These are phyloP conservation scores for Protostelium mycophagum DNA, from an alignment of 78 protist genomes.

Conservation along the genomic window DNA sequence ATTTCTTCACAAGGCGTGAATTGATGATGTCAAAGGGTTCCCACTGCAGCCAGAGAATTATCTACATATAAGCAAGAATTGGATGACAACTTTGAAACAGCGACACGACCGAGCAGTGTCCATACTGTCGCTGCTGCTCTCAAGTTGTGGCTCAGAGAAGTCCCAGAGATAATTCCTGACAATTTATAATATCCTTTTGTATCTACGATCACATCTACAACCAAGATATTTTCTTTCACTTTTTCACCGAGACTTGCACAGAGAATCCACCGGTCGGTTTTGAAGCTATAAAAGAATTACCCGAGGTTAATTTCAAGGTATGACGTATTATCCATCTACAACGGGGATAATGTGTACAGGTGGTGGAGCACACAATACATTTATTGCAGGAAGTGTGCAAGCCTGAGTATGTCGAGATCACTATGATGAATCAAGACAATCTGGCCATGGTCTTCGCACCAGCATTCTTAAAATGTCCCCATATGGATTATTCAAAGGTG, in stretches of 20 bases:
- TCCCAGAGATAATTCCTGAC: neutral
- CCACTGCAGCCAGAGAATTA: neutral
- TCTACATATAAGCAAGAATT: neutral
- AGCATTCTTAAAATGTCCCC: neutral
- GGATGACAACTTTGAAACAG: neutral
- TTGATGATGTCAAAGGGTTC: neutral
- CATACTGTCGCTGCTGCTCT: neutral
- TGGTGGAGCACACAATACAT: neutral
- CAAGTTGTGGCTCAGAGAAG: neutral
- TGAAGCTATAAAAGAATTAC: neutral
- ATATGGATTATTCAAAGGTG: neutral
- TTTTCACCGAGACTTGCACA: neutral
- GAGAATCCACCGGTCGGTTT: neutral
- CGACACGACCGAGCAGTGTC: neutral
- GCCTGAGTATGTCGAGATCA: neutral
- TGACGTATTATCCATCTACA: neutral
- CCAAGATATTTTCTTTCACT: neutral
- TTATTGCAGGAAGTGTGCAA: neutral
- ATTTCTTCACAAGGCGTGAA: neutral
- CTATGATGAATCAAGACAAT: neutral
- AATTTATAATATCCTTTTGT: neutral
- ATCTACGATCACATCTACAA: neutral
- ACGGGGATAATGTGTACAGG: neutral
- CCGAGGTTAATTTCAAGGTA: neutral
- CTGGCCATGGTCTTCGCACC: conserved; percentile 1